Evolutionary conservation across 2,329 filamentous ascomycete genomes (phyloP).

Genomic region (Trichoderma sp.): DNA sequence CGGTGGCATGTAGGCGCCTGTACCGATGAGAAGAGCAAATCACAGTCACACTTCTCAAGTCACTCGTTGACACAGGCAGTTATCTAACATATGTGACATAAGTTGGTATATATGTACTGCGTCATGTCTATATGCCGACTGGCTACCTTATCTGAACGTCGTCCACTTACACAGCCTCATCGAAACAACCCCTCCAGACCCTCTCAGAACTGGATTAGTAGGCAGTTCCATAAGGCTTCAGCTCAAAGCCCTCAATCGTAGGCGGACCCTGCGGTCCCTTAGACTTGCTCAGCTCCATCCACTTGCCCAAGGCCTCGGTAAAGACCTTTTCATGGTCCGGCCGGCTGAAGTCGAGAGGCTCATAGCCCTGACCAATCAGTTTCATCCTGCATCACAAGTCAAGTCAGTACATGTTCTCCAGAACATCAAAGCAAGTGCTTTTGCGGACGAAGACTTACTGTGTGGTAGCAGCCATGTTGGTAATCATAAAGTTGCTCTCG

Average conservation of each 20-base stretch:
- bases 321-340: constrained; percentile 40
- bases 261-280: constrained; percentile 31
- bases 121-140: neutral
- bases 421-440: neutral
- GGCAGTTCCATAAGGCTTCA: constrained; percentile 41
- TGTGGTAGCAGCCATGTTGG: constrained; percentile 37
- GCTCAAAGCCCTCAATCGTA: constrained; percentile 38
- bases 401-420: neutral
- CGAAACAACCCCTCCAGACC: neutral
- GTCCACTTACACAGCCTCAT: neutral
- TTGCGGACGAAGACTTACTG: constrained; percentile 35
- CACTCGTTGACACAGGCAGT: too few relatives aligned
- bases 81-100: too few relatives aligned
- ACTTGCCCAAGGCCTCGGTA: constrained; percentile 37
- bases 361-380: constrained; percentile 45
- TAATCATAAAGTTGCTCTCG: constrained; percentile 53
- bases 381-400: constrained; percentile 34
- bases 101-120: neutral
- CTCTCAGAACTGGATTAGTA: constrained; percentile 24
- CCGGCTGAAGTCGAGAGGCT: constrained; percentile 61
- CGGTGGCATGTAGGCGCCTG: too few relatives aligned
- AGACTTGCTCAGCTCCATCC: constrained; percentile 38
- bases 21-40: too few relatives aligned
- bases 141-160: neutral
- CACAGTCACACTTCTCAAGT: too few relatives aligned